Evolutionary conservation across 139 green algal genomes (phyloP).

Genomic region (Chlorella sp.): DNA sequence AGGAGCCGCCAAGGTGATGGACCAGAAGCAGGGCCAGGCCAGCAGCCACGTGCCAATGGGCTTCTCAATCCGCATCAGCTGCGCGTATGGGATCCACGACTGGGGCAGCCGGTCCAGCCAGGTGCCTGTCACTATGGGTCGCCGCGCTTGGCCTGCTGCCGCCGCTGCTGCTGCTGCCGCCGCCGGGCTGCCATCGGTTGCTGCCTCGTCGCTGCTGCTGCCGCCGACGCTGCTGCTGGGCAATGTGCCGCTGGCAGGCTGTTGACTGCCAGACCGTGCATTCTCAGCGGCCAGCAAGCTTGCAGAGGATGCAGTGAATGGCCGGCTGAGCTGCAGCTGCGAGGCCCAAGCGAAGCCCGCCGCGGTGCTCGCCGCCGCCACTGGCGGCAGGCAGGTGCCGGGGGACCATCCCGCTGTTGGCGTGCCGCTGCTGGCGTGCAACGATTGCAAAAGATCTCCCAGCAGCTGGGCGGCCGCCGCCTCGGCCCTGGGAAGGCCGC

Average conservation of each 20-base stretch:
- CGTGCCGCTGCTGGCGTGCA: too few relatives aligned
- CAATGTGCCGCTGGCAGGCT: neutral
- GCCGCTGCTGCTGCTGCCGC: neutral
- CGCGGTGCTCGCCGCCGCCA: neutral
- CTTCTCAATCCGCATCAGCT: conserved; percentile 93
- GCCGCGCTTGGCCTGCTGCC: too few relatives aligned
- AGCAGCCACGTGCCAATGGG: conserved; percentile 94
- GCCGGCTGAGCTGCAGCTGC: neutral
- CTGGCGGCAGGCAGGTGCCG: neutral
- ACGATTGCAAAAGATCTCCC: neutral
- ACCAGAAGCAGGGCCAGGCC: conserved; percentile 93
- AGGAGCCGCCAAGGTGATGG: conserved; percentile 89
- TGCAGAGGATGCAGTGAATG: neutral
- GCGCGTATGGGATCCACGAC: conserved; percentile 72
- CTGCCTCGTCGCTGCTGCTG: neutral
- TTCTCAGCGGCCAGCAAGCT: neutral
- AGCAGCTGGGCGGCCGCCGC: neutral
- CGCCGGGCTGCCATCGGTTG: neutral
- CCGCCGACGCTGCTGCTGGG: neutral
- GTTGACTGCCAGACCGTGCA: neutral
- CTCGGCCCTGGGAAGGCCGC: neutral
- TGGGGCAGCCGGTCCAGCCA: conserved; percentile 45
- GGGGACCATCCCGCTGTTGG: too few relatives aligned
- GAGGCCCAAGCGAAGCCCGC: neutral
- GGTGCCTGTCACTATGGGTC: neutral